Conservation (phyloP, 345 rosid species). For the Heritiera fomes region DNA sequence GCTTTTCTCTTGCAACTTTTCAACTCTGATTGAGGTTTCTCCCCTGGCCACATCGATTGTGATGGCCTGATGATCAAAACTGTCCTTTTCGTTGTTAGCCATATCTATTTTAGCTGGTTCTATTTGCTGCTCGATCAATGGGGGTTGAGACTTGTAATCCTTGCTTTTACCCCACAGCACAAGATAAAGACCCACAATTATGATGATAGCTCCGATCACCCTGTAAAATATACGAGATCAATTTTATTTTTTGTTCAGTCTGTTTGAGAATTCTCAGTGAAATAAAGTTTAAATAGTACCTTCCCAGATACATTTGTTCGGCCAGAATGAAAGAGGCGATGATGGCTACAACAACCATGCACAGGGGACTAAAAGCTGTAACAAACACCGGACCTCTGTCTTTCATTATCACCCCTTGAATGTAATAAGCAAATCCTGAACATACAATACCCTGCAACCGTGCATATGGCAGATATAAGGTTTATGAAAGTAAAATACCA, state of each 20-base stretch:
- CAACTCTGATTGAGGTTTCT: conserved; percentile 14
- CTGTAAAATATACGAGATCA: conserved; percentile 40
- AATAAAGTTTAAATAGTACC: conserved; percentile 38
- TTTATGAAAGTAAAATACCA: neutral
- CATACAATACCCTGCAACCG: conserved; percentile 72
- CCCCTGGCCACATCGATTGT: conserved; percentile 23
- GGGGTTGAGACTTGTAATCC: conserved; percentile 42
- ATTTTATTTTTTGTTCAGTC: neutral
- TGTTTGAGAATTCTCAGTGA: neutral
- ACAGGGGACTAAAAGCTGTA: conserved; percentile 71
- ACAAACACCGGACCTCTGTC: conserved; percentile 92
- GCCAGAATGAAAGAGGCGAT: conserved; percentile 71
- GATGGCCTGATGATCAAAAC: conserved; percentile 34
- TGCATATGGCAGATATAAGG: neutral
- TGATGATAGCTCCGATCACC: conserved; percentile 73
- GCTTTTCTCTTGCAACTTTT: conserved; percentile 20
- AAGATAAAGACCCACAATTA: conserved; percentile 73
- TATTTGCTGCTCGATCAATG: conserved; percentile 21
- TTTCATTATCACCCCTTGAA: conserved; percentile 76
- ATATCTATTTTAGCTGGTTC: conserved; percentile 29
- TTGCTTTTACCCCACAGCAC: conserved; percentile 92
- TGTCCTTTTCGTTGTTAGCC: conserved; percentile 21
- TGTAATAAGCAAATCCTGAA: conserved; percentile 75
- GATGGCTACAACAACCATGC: conserved; percentile 82
- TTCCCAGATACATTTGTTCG: conserved; percentile 83